Base-by-base conservation (phyloP, 2,329 filamentous ascomycete species). In the Raffaelea albimanens region DNA sequence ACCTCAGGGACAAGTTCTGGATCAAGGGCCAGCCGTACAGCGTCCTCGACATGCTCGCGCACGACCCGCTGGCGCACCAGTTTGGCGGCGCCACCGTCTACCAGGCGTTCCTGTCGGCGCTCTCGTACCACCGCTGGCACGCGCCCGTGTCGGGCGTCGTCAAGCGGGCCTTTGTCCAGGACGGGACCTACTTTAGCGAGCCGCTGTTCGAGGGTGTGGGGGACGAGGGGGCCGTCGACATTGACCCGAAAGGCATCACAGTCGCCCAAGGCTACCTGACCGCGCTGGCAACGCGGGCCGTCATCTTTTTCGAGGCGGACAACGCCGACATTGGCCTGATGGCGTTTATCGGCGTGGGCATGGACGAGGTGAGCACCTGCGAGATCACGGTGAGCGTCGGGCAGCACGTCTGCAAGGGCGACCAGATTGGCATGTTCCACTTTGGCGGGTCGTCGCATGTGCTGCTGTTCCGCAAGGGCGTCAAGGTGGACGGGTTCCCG, bases 401-500 rank as follows among this genome's bases (percentile, higher is more conserved):
- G 0, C 72, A 87, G 59, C 70, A 72, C 45, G 58, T 89, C 16
- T 68, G 69, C 45, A 88, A 87, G 68, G 85, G 85, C 1, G 76
- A 87, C 4, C 67, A 87, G 65, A 69, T 81, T 36, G 85, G 85
- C 39, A 87, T 87, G 83, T 89, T 89, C 63, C 85, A 89, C 58
- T 88, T 83, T 59, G 85, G 85, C n/a, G 85, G 85, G 0, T 82
- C 76, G 7, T 80, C 78, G 1, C 79, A 86, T 58, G 85, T 81
- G 55, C 58, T 88, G 55, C 58, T 89, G 3, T 87, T 88, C 64
- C 64, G 76, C 22, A 70, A 74, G 52, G 72, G 67, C 0, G 75
- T 82, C 29, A 65, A 69, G 46, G 50, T 79, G 0, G 59, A 66
- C n/a, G 61, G 59, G 2, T 65, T 64, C 29, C 63, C 63, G 2